Evolutionary conservation across 108 stramenopile genomes (phyloP), one percentile per base, ranked within the genome.

Genomic region (Mediolabrus comicus): DNA sequence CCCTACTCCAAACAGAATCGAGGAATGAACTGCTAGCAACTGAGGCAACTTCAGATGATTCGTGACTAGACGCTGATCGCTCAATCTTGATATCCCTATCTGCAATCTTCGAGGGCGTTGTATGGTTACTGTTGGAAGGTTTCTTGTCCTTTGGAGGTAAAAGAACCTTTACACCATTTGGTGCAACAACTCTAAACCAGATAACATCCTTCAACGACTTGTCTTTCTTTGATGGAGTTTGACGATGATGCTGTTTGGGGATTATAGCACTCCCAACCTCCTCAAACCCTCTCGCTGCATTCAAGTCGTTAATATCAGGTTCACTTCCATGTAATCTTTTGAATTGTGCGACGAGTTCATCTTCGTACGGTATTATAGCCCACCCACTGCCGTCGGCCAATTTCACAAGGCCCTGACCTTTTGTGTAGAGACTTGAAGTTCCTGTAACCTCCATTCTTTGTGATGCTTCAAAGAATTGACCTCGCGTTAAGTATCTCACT

Each of bases 361-460:
- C 72, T 35, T 83, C 62, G 17, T 76, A 58, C 7, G 93, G 93
- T 49, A 95, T 67, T 26, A 95, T 90, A 11, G 90, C 93, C 93
- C 93, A 95, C 31, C 93, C 93, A 62, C 84, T 90, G 12, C 87
- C 85, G 53, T 95, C 93, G 2, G 87, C 83, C 17, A 95, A 62
- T 71, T 92, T 88, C 35, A 95, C 81, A 36, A 95, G 65, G 3
- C 90, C 90, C 54, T 84, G 76, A n/a, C 90, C 90, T 36, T 88
- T 85, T 35, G 75, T 78, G 65, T 84, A 91, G 8, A 74, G 31
- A 33, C 73, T 84, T 10, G 73, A 80, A 36, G 59, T 65, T 17
- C 53, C 69, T 0, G 88, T 68, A 16, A 62, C 70, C 59, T 94
- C 92, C 75, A 94, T 84, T 16, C 90, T 75, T 54, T 78, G 79